phyloP scores from a whole-genome alignment of 768 basidiomycete genomes.

The Hysterangium stoloniferum region DNA sequence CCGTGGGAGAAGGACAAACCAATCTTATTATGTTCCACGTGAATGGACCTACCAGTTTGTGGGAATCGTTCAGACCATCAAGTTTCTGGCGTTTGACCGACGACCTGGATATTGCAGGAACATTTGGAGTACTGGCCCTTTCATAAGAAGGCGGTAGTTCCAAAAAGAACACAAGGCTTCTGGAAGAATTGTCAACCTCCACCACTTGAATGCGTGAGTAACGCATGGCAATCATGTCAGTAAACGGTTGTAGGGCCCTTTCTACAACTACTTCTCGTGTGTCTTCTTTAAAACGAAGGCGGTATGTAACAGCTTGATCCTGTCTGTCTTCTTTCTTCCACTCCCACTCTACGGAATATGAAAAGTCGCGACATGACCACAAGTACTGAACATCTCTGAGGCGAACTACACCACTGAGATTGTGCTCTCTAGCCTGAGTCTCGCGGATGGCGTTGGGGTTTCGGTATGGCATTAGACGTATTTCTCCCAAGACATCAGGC shows the following conservation, averaged over 20 bases:
- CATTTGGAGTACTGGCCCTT: conserved; percentile 23
- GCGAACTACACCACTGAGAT: conserved; percentile 16
- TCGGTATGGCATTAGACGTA: conserved; percentile 29
- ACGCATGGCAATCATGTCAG: background rate
- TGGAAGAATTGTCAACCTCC: background rate
- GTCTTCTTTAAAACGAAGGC: background rate
- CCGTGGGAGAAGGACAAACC: conserved; percentile 30
- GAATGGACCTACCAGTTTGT: conserved; percentile 41
- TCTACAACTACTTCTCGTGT: conserved; percentile 3
- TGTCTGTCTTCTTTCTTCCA: conserved; percentile 6
- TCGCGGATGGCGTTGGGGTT: conserved; percentile 25
- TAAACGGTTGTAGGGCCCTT: background rate
- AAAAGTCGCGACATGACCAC: conserved; percentile 52
- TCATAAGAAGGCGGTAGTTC: background rate
- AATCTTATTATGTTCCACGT: conserved; percentile 46
- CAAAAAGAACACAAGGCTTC: background rate
- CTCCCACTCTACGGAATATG: conserved; percentile 52
- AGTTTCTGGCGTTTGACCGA: conserved; percentile 27
- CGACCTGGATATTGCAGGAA: conserved; percentile 26
- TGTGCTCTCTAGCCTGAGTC: background rate
- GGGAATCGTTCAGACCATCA: conserved; percentile 17
- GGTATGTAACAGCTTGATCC: background rate
- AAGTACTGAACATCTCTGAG: conserved; percentile 46
- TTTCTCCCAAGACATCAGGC: conserved; percentile 29
- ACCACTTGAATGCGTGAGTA: background rate